Base-by-base conservation (phyloP, 768 basidiomycete genomes). In the Russula griseocarnosa region DNA sequence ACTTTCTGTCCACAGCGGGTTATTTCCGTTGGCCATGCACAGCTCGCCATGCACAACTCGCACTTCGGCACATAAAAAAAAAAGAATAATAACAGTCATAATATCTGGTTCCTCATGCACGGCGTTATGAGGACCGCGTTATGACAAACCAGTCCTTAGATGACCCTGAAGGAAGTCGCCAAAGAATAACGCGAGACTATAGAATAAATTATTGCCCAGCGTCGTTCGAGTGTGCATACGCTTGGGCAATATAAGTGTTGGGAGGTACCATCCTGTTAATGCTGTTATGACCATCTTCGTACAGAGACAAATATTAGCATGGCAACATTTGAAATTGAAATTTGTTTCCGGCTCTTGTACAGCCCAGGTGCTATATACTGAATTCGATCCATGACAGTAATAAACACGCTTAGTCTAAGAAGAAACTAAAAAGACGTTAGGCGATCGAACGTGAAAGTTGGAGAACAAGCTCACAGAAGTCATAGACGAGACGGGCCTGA, bases 231-330 rank as follows among this genome's bases (percentile, higher is more conserved):
- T 88, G 88, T 28, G 86, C 82, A 73, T 97, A 98, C 13, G 93
- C 95, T 66, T 89, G n/a, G n/a, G n/a, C 88, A 68, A 99, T 94
- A 72, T 98, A 93, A 51, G 96, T 98, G 65, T 84, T 88, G 13
- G 94, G 94, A 36, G 94, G 95, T 32, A 98, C 88, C 94, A 98
- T 98, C 62, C 92, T 87, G 76, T 98, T 98, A 69, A n/a, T n/a
- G n/a, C n/a, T n/a, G n/a, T n/a, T n/a, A 97, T 77, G 49, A 93
- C 90, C 5, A 94, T 95, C 94, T 97, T 92, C 91, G 80, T 98
- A 98, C 40, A 99, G 94, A 40, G 16, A 16, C 38, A 40, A 40
- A 40, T 7, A 18, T 6, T 13, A 5, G 24, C 26, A 16, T 50
- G 24, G 26, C 5, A 5, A 50, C 16, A 28, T 50, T 49, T 24